Conservation (phyloP, 345 rosid genomes). For the Toxicodendron radicans region DNA sequence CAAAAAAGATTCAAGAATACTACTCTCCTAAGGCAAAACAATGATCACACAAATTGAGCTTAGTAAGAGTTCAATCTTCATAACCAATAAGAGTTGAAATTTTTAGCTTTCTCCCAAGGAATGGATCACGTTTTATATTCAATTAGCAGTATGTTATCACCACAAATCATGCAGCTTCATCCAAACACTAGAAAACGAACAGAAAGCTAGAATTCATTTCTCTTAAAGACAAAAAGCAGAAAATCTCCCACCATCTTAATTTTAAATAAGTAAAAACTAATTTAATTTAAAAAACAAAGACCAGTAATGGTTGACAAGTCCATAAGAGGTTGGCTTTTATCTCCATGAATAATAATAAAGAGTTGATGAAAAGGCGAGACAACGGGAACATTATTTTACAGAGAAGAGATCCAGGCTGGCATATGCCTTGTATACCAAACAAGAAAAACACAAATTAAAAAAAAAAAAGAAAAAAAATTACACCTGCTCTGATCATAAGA, state of each 20-base stretch:
- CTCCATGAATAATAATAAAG: background rate
- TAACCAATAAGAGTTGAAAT: background rate
- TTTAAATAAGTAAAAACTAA: background rate
- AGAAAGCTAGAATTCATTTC: background rate
- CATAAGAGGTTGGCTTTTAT: background rate
- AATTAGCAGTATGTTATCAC: background rate
- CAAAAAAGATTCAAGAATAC: no score
- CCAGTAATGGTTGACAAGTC: background rate
- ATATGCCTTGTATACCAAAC: background rate
- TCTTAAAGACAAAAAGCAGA: background rate
- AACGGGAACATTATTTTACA: background rate
- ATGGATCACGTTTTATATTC: no score
- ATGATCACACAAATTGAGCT: background rate
- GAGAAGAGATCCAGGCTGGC: background rate
- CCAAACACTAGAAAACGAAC: background rate
- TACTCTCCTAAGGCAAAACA: background rate
- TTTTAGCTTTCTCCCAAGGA: no score
- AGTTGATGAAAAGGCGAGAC: background rate
- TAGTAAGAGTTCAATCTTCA: background rate
- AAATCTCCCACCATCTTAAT: background rate
- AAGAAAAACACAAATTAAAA: background rate
- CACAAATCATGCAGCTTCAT: background rate
- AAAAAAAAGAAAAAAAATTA: background rate
- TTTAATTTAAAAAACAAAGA: background rate
- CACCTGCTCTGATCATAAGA: background rate